Evolutionary conservation across 768 basidiomycete species (phyloP), one percentile per base, ranked within the genome.

Genomic region (Psilocybe subaeruginosa): DNA sequence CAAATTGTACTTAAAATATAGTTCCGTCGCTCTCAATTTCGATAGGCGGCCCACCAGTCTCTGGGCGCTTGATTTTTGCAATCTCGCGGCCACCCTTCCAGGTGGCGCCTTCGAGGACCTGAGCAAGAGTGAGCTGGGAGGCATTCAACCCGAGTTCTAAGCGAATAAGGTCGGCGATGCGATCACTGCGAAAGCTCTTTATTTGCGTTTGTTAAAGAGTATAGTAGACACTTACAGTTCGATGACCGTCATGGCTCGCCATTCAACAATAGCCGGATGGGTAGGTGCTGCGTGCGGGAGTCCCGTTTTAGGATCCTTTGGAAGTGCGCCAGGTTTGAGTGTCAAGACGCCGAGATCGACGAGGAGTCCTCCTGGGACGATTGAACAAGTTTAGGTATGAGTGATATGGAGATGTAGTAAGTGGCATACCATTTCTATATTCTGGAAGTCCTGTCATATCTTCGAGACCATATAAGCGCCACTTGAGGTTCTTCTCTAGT

Each of bases 81-180:
- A 98, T 92, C 75, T 97, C 94, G 3, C 97, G 80, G 3, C 97
- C 97, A 1, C 94, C 95, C 70, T 96, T 97, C 97, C 97, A 99
- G 0, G 95, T 99, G 1, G 95, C 96, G 54, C 89, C 88, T 76
- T 99, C 97, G 35, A 99, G 79, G 0, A 98, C 87, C 72, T 98
- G 97, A 0, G 95, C 90, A 7, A 96, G 83, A 0, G 85, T 83
- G 27, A 98, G 81, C 49, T 87, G 77, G 1, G 80, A 77, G 2
- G 73, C 65, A 0, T 77, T 76, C 27, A 91, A 71, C 1, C 77
- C 75, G 54, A 93, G 78, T 62, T 85, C 80, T 55, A 71, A 66
- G 48, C 92, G 87, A 61, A 98, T 87, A 14, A 81, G 80, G 35
- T 84, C 77, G 0, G 91, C 91, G 57, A 95, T 85, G 60, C 91